Evolutionary conservation across 768 basidiomycete genomes (phyloP).

Genomic region (Termitomyces sp.): DNA sequence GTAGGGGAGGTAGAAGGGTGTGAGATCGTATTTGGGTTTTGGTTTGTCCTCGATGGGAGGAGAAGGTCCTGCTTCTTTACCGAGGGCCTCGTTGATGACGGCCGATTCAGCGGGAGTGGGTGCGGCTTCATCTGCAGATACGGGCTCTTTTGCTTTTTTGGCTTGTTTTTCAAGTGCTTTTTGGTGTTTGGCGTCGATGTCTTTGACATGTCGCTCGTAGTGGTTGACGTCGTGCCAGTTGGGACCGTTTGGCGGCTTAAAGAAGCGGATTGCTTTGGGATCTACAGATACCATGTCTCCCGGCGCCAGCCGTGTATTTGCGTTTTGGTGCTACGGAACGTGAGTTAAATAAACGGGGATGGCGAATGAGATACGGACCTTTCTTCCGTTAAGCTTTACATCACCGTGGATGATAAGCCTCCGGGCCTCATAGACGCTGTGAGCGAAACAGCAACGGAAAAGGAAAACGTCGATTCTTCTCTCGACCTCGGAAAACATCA

Average conservation of each 20-base stretch:
- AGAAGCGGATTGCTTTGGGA: slow-evolving; percentile 71
- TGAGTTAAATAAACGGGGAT: not conserved
- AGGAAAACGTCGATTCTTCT: slow-evolving; percentile 88
- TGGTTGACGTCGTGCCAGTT: slow-evolving; percentile 29
- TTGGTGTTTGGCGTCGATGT: slow-evolving; percentile 1
- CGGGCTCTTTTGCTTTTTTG: not conserved
- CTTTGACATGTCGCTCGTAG: slow-evolving; percentile 13
- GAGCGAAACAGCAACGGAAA: slow-evolving; percentile 84
- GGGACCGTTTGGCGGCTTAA: slow-evolving; percentile 35
- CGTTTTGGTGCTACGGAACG: slow-evolving; percentile 61
- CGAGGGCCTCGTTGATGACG: not conserved
- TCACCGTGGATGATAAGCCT: slow-evolving; percentile 81
- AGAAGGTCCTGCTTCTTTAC: not conserved
- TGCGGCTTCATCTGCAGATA: not conserved
- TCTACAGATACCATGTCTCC: slow-evolving; percentile 94
- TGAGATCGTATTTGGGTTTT: slow-evolving; percentile 28
- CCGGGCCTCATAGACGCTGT: slow-evolving; percentile 87
- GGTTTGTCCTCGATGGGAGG: not conserved
- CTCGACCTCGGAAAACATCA: slow-evolving; percentile 97
- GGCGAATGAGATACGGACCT: slow-evolving; percentile 39
- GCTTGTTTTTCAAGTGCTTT: not conserved
- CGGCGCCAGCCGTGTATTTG: slow-evolving; percentile 85
- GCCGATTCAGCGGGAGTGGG: slow-evolving; percentile 4
- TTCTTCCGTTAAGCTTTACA: slow-evolving; percentile 84
- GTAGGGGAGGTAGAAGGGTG: slow-evolving; percentile 80